Percentiles rank a stretch among this genome's conserved stretches.
Evolutionary conservation across 1,139 yeast genomes (phyloP).

Genomic region (Debaryomyces udenii): DNA sequence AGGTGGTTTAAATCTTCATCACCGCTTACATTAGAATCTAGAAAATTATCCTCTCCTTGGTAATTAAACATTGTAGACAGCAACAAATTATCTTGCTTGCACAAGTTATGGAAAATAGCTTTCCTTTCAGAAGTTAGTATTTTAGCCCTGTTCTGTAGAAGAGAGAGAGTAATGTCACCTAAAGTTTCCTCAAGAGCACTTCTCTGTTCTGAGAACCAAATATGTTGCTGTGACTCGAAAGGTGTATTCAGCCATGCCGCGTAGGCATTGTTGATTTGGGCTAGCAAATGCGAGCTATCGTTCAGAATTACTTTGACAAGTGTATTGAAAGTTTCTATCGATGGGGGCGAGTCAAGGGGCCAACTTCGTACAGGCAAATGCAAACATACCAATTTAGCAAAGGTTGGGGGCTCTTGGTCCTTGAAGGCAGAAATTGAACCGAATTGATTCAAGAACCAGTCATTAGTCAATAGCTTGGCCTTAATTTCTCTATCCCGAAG

Average conservation of each 20-base stretch:
- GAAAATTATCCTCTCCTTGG: constrained; percentile 4
- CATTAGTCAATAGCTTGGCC: constrained; percentile 21
- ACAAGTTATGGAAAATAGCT: constrained; percentile 18
- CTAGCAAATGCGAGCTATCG: constrained; percentile 9
- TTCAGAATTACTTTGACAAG: constrained; percentile 9
- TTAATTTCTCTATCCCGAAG: constrained; percentile 24
- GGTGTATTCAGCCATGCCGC: constrained; percentile 15
- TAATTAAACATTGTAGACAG: not conserved
- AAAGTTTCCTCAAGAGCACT: constrained; percentile 15
- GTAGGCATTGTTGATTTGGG: constrained; percentile 14
- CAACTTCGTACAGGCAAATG: constrained; percentile 19
- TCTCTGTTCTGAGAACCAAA: constrained; percentile 17
- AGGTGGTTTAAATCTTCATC: not conserved
- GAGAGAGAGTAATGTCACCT: constrained; percentile 16
- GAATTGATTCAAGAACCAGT: constrained; percentile 20
- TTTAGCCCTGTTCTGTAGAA: constrained; percentile 17
- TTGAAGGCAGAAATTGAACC: constrained; percentile 12
- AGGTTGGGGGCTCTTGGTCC: constrained; percentile 11
- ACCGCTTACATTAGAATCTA: constrained; percentile 5
- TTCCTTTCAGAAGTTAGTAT: constrained; percentile 17
- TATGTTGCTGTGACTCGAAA: constrained; percentile 10
- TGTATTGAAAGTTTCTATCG: constrained; percentile 12
- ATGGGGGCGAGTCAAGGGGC: constrained; percentile 18
- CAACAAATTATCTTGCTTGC: constrained; percentile 18
- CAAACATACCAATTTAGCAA: constrained; percentile 19